Evolutionary conservation across 306 rosid species (phyloP), one percentile per base, ranked within the genome.

Genomic region (Astragalus glycyphyllos): DNA sequence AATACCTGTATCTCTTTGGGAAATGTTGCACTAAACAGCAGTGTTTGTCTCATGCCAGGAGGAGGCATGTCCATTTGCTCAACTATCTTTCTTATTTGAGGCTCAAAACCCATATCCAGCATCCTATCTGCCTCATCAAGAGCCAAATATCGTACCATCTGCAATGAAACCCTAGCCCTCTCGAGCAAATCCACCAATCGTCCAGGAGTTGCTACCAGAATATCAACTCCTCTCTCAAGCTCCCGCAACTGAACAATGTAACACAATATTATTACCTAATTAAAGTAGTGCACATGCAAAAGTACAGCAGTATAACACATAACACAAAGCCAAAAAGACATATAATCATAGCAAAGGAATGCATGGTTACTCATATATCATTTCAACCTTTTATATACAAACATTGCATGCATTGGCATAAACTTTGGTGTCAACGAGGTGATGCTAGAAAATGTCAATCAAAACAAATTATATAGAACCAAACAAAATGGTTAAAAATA

Each of bases 51-150:
- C 73, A 62, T 64, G 75, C 96, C 92, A 7, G 79, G 86, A 11
- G 85, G 90, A 80, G 97, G 97, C 97, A 91, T 91, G 81, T 88
- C 97, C 91, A 86, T 85, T 81, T 91, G 90, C 44, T 91, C 85
- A 69, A 91, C 97, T 42, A 91, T 88, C 68, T 85, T 88, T 70
- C 97, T 87, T 47, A 91, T 91, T 83, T 91, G 96, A 77, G 97
- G 97, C 81, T 91, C 97, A 81, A 91, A 91, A 64, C 97, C 97
- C 97, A 91, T 91, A 75, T 91, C 97, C 77, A 91, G 86, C 97
- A 91, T 91, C 73, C 97, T 83, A 77, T 91, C 96, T 47, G 97
- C 97, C 84, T 91, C 97, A 48, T 91, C 97, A 68, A 91, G 89
- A 20, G 96, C 97, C 81, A 91, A 77, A 74, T 91, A 88, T 61